Base-by-base conservation (phyloP, 306 rosid species). In the Gleditsia sinensis region DNA sequence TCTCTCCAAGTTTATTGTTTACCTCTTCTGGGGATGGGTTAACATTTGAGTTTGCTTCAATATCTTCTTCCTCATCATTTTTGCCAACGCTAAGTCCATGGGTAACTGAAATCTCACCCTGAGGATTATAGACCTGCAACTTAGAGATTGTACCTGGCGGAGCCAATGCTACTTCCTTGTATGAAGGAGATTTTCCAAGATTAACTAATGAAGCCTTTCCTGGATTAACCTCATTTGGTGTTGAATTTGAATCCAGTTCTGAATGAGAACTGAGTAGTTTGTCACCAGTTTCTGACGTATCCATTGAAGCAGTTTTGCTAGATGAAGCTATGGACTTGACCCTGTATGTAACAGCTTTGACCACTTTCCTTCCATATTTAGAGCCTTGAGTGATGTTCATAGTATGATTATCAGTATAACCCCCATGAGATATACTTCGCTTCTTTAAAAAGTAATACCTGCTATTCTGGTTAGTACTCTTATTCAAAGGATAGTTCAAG, bases 111-210 rank as follows among this genome's bases (percentile, higher is more conserved):
- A 65, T 70, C 53, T 63, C 93, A 55, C 73, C 76, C 67, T 83
- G 90, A 62, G 91, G 86, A 58, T 77, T 82, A 80, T 72, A 85
- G 76, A 86, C 86, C 79, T 88, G 97, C 49, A 85, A 72, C 83
- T 84, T 91, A 36, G 86, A 88, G 77, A 94, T 88, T 39, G 88
- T 85, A 77, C 98, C 98, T 30, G 98, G 98, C 62, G 98, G 98
- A 62, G 98, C 94, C 86, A 94, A 78, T 63, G 98, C 98, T 71
- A 94, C 98, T 87, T 94, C 98, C 90, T 88, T 94, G 86, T 94
- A 94, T 21, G 98, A 94, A 80, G 95, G 98, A 82, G 96, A 91
- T 76, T 94, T 94, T 59, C 98, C 98, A 58, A 91, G 91, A 84
- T 90, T 84, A 32, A 88, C 85, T 42, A 81, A 27, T 48, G 95